Evolutionary conservation across 768 basidiomycete species (phyloP).

Genomic region (Gymnopilus junonius): DNA sequence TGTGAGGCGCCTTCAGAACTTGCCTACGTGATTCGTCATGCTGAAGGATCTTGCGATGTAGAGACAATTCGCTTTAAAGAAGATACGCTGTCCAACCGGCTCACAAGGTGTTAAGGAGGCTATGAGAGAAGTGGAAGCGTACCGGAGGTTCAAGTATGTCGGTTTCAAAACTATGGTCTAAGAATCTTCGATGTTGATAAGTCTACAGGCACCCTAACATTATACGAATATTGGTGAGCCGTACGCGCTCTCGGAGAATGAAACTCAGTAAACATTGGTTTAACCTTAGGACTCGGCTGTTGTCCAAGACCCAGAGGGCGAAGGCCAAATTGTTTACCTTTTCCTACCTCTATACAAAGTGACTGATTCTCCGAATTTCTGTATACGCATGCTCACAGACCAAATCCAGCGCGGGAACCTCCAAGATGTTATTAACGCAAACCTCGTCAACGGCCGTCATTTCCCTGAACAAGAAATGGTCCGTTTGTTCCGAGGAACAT

Average conservation of each 20-base stretch:
- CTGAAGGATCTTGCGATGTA: constrained; percentile 30
- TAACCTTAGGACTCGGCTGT: constrained; percentile 82
- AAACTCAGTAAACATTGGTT: neutral
- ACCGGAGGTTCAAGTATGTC: constrained; percentile 89
- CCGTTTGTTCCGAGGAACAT: constrained; percentile 90
- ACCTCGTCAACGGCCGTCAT: constrained; percentile 79
- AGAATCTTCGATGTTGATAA: constrained; percentile 2
- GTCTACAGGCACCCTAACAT: constrained; percentile 87
- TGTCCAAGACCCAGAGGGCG: constrained; percentile 90
- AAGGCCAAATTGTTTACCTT: constrained; percentile 94
- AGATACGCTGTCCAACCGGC: constrained; percentile 92
- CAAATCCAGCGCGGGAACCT: constrained; percentile 79
- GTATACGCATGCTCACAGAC: neutral
- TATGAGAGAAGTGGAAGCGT: constrained; percentile 91
- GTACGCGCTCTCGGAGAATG: neutral
- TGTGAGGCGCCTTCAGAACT: constrained; percentile 47
- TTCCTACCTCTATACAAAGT: constrained; percentile 95
- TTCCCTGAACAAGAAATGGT: constrained; percentile 91
- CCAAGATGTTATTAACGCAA: constrained; percentile 91
- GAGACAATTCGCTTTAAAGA: constrained; percentile 96
- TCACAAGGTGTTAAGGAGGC: constrained; percentile 87
- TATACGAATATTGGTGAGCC: constrained; percentile 83
- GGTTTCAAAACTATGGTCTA: neutral
- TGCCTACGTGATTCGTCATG: neutral
- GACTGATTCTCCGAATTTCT: neutral